phyloP scores from a whole-genome alignment of 345 rosid species.

The Linum lewisii region DNA sequence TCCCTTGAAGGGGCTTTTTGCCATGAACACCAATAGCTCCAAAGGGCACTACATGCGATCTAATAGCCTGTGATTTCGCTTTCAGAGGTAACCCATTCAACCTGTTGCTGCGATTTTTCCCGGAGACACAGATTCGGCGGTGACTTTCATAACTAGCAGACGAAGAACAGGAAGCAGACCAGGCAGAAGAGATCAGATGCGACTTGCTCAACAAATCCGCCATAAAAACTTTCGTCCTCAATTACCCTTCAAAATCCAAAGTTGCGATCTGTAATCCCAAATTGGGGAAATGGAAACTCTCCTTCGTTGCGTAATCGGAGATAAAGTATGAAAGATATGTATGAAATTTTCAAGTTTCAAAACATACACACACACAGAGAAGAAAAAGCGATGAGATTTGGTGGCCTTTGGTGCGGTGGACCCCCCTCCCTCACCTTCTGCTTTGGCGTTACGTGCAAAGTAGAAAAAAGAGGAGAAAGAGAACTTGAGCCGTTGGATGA shows the following conservation, averaged over 20 bases:
- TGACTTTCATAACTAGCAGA: constrained; percentile 18
- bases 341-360: neutral
- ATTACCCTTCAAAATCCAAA: neutral
- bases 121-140: constrained; percentile 14
- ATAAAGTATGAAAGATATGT: too few relatives aligned
- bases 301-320: neutral
- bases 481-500: neutral
- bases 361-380: neutral
- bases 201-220: constrained; percentile 42
- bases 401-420: neutral
- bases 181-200: constrained; percentile 20
- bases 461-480: neutral
- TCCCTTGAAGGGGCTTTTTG: constrained; percentile 27
- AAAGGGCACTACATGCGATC: constrained; percentile 7
- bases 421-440: neutral
- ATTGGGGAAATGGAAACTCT: neutral
- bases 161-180: constrained; percentile 10
- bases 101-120: constrained; percentile 23
- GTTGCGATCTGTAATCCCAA: neutral
- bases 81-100: constrained; percentile 29
- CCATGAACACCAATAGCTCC: constrained; percentile 32
- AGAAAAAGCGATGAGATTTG: neutral
- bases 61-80: constrained; percentile 26
- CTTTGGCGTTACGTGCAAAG: neutral
- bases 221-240: constrained; percentile 18